Conservation (phyloP, 257 asterid genomes). For the Przewalskia tangutica region DNA sequence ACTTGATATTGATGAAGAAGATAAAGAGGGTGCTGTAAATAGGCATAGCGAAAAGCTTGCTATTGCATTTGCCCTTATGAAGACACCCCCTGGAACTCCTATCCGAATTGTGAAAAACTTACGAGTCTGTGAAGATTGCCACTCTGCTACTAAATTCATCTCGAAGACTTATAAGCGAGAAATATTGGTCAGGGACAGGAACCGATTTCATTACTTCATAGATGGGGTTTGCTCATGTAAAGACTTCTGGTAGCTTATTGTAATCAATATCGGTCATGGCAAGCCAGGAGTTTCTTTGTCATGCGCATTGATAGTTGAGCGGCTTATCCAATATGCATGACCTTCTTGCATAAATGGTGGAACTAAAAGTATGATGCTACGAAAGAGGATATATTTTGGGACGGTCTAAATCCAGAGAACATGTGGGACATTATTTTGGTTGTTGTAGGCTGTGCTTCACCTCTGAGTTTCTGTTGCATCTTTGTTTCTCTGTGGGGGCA, state of each 20-base stretch:
- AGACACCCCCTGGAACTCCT: slow-evolving; percentile 31
- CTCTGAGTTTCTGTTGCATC: neutral
- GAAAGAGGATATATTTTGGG: neutral
- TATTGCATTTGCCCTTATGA: slow-evolving; percentile 50
- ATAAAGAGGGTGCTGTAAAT: slow-evolving; percentile 46
- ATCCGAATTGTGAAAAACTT: slow-evolving; percentile 42
- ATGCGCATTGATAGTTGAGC: neutral
- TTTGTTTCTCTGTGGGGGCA: neutral
- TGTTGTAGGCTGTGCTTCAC: neutral
- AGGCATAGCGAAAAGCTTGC: slow-evolving; percentile 54
- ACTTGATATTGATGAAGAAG: slow-evolving; percentile 55
- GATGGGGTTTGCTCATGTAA: slow-evolving; percentile 43
- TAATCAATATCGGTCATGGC: neutral
- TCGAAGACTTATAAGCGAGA: slow-evolving; percentile 39
- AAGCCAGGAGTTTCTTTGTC: neutral
- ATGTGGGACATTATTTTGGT: neutral
- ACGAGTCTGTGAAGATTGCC: slow-evolving; percentile 50
- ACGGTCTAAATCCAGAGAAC: neutral
- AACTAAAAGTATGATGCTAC: neutral
- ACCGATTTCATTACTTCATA: slow-evolving; percentile 45
- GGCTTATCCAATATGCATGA: neutral
- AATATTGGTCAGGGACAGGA: slow-evolving; percentile 44
- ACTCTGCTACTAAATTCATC: slow-evolving; percentile 44
- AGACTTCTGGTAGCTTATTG: slow-evolving; percentile 35
- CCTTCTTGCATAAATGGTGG: neutral